A percentile compares a stretch with the other conserved stretches of the same genome.
phyloP scores from a whole-genome alignment of 1,139 yeast genomes.

The Blastobotrys capitulatus region DNA sequence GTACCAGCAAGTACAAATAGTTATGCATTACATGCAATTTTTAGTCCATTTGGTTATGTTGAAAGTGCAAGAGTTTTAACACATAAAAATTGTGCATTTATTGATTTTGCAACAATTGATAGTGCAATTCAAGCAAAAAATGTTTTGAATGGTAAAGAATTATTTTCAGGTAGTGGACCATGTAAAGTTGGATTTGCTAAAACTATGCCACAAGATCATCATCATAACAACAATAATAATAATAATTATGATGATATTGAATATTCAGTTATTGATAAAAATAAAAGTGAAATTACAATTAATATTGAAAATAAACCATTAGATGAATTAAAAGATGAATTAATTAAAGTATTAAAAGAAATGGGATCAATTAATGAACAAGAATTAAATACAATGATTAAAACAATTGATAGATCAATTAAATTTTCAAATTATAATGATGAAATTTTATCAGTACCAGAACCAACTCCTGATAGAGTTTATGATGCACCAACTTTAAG shows the following conservation, averaged over 20 bases:
- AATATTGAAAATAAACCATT: constrained; percentile 12
- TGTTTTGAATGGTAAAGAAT: constrained; percentile 71
- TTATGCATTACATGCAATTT: constrained; percentile 40
- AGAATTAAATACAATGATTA: constrained; percentile 13
- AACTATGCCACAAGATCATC: constrained; percentile 17
- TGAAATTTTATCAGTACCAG: constrained; percentile 30
- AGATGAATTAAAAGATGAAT: constrained; percentile 27
- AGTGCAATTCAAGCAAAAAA: constrained; percentile 75
- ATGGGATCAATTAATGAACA: constrained; percentile 32
- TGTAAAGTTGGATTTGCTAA: constrained; percentile 39
- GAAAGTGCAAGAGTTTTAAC: constrained; percentile 53
- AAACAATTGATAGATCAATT: constrained; percentile 28
- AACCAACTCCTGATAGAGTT: constrained; percentile 43
- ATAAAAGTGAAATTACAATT: not conserved
- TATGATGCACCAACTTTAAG: constrained; percentile 84
- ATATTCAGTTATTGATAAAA: constrained; percentile 19
- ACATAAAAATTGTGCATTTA: constrained; percentile 55
- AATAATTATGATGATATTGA: constrained; percentile 11
- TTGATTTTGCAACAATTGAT: constrained; percentile 67
- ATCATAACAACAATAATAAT: not conserved
- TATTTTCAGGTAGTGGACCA: constrained; percentile 59
- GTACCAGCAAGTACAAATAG: constrained; percentile 52
- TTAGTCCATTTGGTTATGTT: constrained; percentile 51
- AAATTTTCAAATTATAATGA: constrained; percentile 22
- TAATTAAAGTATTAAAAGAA: constrained; percentile 24